Conservation (phyloP, 2,329 filamentous ascomycete genomes). For the Ceratocystis destructans region DNA sequence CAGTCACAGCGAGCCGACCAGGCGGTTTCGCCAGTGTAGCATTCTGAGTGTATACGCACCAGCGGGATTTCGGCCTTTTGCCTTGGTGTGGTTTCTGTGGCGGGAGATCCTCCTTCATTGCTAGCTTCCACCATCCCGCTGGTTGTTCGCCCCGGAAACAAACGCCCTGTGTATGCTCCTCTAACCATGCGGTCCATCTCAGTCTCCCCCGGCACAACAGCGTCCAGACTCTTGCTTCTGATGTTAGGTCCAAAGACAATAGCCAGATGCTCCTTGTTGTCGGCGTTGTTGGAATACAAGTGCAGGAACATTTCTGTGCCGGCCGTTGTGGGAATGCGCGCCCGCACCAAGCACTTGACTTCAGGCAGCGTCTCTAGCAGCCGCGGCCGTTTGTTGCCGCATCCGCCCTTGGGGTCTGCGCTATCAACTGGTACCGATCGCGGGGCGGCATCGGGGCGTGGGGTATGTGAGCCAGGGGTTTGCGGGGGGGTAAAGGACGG, state of each 20-base stretch:
- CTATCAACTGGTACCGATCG: conserved; percentile 48
- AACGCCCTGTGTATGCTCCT: conserved; percentile 76
- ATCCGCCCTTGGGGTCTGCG: conserved; percentile 43
- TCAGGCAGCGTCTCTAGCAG: conserved; percentile 63
- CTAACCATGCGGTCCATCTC: conserved; percentile 86
- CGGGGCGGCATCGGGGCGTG: conserved; percentile 30
- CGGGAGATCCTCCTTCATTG: background rate
- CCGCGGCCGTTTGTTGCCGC: conserved; percentile 51
- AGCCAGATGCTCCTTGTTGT: conserved; percentile 90
- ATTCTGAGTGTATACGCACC: conserved; percentile 93
- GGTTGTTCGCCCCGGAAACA: conserved; percentile 72
- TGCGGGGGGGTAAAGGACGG: conserved; percentile 66
- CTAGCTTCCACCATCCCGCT: conserved; percentile 43
- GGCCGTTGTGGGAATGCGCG: conserved; percentile 80
- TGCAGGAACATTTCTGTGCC: conserved; percentile 97
- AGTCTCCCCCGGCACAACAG: conserved; percentile 59
- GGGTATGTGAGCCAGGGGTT: conserved; percentile 47
- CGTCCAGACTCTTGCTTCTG: conserved; percentile 57
- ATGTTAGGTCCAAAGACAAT: conserved; percentile 91
- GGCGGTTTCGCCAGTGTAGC: conserved; percentile 95
- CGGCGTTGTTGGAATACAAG: conserved; percentile 80
- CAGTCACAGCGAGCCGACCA: conserved; percentile 98
- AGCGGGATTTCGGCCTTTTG: conserved; percentile 38
- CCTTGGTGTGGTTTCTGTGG: background rate
- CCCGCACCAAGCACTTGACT: conserved; percentile 88